Evolutionary conservation across 768 basidiomycete genomes (phyloP).

Genomic region (Melanogaster broomeanus): DNA sequence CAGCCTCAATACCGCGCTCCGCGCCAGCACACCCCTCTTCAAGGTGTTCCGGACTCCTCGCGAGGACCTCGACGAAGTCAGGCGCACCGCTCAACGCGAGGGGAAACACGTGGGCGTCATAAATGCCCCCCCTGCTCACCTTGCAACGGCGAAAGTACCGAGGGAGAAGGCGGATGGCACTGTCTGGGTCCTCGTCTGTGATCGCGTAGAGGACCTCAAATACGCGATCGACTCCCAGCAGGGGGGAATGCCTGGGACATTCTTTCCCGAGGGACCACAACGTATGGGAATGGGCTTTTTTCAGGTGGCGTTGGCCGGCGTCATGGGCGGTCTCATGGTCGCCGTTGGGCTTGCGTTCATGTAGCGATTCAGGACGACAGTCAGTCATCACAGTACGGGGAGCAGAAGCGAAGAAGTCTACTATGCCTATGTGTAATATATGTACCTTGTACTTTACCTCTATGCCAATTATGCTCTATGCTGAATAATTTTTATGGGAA

Average conservation of each 20-base stretch:
- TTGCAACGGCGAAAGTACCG: slow-evolving; percentile 18
- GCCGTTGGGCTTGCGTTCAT: slow-evolving; percentile 31
- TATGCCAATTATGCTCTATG: slow-evolving; percentile 22
- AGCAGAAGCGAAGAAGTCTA: background rate
- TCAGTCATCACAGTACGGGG: background rate
- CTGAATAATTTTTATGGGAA: background rate
- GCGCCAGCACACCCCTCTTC: slow-evolving; percentile 34
- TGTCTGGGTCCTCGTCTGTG: slow-evolving; percentile 34
- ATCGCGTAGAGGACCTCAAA: slow-evolving; percentile 32
- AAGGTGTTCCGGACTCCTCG: slow-evolving; percentile 34
- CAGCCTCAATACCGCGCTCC: slow-evolving; percentile 26
- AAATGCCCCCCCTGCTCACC: slow-evolving; percentile 26
- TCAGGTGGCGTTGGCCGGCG: slow-evolving; percentile 34
- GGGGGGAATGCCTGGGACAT: slow-evolving; percentile 31
- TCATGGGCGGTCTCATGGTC: slow-evolving; percentile 32
- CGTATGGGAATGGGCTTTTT: slow-evolving; percentile 27
- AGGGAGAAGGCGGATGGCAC: slow-evolving; percentile 18
- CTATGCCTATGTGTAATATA: slow-evolving; percentile 15
- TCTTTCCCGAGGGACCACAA: slow-evolving; percentile 21
- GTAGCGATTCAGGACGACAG: slow-evolving; percentile 28
- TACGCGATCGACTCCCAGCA: slow-evolving; percentile 35
- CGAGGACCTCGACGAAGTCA: slow-evolving; percentile 26
- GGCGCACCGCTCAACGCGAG: slow-evolving; percentile 28
- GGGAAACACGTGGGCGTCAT: slow-evolving; percentile 34
- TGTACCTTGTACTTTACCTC: slow-evolving; percentile 5